Percentiles rank a stretch among this genome's conserved stretches.
Evolutionary conservation across 805 yeast species (phyloP).

Genomic region (Candida sphagnicola): DNA sequence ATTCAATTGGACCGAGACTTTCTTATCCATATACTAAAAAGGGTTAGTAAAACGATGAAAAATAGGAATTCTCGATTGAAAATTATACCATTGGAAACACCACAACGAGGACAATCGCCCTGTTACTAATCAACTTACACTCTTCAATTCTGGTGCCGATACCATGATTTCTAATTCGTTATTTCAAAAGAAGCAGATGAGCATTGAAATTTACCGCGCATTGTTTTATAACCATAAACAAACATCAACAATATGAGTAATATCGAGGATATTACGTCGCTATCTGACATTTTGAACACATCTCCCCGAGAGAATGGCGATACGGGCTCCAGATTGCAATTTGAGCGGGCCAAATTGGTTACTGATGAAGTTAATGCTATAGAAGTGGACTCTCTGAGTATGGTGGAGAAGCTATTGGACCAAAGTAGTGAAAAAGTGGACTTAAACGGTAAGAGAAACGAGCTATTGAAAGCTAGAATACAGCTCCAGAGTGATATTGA

Average conservation of each 20-base stretch:
- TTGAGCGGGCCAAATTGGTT: constrained; percentile 1
- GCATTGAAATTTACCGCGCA: constrained; percentile 6
- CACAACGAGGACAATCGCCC: constrained; percentile 1
- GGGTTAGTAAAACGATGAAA: constrained; percentile 13
- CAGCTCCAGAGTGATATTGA: constrained; percentile 13
- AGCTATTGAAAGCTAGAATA: constrained; percentile 16
- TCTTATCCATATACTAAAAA: constrained; percentile 69
- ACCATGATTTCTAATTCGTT: constrained; percentile 35
- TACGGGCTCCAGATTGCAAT: constrained; percentile 1
- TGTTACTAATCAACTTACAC: constrained; percentile 29
- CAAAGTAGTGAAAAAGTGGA: constrained; percentile 14
- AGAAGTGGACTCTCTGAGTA: neutral
- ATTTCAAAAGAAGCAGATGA: neutral
- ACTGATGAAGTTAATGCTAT: neutral
- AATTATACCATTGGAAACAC: neutral
- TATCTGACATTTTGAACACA: constrained; percentile 23
- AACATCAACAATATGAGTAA: constrained; percentile 14
- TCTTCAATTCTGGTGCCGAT: constrained; percentile 59
- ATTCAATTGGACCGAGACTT: constrained; percentile 68
- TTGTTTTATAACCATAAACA: neutral
- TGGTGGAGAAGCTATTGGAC: constrained; percentile 10
- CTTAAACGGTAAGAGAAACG: constrained; percentile 13
- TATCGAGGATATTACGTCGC: constrained; percentile 20
- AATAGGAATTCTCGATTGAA: neutral
- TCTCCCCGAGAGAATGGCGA: constrained; percentile 14